phyloP scores from a whole-genome alignment of 2,329 filamentous ascomycete species.

The Neophaeococcomyces mojaviensis region DNA sequence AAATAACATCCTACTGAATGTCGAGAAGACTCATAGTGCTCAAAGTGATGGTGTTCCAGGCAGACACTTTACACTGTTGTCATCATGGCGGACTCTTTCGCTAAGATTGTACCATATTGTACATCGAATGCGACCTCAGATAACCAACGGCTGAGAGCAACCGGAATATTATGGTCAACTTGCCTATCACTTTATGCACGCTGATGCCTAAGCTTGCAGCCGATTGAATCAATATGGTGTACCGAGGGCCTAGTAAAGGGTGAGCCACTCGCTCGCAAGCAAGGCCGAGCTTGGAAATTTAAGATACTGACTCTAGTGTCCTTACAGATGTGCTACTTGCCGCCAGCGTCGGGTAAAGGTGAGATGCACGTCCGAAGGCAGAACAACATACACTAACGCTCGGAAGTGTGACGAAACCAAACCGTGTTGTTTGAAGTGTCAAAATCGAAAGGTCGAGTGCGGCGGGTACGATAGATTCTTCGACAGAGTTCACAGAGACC shows the following conservation, averaged over 20 bases:
- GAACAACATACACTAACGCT: background rate
- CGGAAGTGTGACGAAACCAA: slow-evolving; percentile 20
- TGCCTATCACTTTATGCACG: no score
- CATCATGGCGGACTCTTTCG: no score
- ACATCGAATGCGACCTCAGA: no score
- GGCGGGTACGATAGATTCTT: slow-evolving; percentile 22
- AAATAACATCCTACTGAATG: no score
- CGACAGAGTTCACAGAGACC: slow-evolving; percentile 20
- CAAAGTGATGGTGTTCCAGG: no score
- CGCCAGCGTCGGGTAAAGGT: slow-evolving; percentile 23
- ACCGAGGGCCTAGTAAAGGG: slow-evolving; percentile 21
- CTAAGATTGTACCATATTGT: no score
- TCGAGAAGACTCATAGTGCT: no score
- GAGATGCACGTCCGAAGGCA: background rate
- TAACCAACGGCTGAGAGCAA: no score
- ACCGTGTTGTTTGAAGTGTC: slow-evolving; percentile 23
- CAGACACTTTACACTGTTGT: no score
- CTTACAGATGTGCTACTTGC: slow-evolving; percentile 19
- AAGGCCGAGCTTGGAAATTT: background rate
- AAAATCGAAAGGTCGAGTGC: slow-evolving; percentile 15
- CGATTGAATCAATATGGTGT: slow-evolving; percentile 17
- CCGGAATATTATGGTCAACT: no score
- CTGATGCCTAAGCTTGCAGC: background rate
- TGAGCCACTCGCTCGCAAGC: background rate
- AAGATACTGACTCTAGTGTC: background rate